phyloP scores from a whole-genome alignment of 148 eudicot genomes.

The Talinum fruticosum region DNA sequence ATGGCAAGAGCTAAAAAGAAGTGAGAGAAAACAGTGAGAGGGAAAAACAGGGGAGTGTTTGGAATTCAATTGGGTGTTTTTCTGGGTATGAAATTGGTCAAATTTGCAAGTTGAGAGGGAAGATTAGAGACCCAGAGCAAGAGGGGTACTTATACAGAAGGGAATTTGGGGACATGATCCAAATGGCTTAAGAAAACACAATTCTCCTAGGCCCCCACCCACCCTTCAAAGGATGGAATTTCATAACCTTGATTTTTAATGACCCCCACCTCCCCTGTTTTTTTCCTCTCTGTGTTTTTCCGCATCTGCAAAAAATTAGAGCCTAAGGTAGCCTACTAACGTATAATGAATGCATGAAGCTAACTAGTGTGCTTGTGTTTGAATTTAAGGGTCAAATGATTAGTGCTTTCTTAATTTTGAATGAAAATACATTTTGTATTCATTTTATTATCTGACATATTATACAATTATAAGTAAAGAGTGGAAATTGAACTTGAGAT shows the following conservation, averaged over 20 bases:
- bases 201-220: not conserved
- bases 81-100: not conserved
- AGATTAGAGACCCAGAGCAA: not conserved
- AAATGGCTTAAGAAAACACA: constrained; percentile 1
- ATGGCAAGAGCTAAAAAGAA: not conserved
- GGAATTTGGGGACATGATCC: constrained; percentile 4
- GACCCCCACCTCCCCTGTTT: not conserved
- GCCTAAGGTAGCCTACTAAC: not conserved
- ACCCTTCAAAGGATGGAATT: not conserved
- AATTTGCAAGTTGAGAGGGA: not conserved
- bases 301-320: not conserved
- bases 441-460: too few species aligned
- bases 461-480: too few species aligned
- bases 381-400: too few species aligned
- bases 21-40: not conserved
- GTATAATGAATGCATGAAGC: not conserved
- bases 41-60: constrained; percentile 6
- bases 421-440: too few species aligned
- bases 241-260: not conserved
- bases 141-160: constrained; percentile 23
- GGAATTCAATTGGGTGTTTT: not conserved
- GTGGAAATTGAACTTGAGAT: too few species aligned
- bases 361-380: too few species aligned
- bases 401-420: too few species aligned
- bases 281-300: not conserved